Evolutionary conservation across 140 eudicot genomes (phyloP), one percentile per base, ranked within the genome.

Genomic region (Senecio squalidus): DNA sequence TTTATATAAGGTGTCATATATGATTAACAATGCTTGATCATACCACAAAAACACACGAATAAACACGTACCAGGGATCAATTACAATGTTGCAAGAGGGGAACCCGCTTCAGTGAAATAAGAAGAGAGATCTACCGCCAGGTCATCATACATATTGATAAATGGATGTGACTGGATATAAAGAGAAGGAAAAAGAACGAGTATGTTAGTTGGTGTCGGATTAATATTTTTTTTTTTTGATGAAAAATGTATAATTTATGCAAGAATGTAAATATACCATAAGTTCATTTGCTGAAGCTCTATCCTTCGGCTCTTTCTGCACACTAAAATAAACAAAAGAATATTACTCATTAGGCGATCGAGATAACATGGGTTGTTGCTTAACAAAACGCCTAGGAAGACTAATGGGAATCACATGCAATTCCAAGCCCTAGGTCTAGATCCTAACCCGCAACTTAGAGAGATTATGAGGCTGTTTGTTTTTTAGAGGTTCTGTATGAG

Each of bases 41-140:
- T n/a, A n/a, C n/a, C n/a, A 15, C 24, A 9, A 2, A n/a, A 5
- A 43, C 5, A 28, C n/a, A 26, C n/a, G 22, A 22, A 30, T 16
- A 13, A 18, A 36, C 13, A 48, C 73, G 44, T 76, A 80, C 84
- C 82, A 48, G 23, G 39, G 58, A 22, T 66, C 46, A 55, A 48
- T 61, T 76, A 86, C 72, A 86, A 73, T 49, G 95, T 83, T 29
- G 98, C 94, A 62, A 87, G 93, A n/a, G 98, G 83, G 55, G 96
- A 81, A 50, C 92, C 95, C 6, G 84, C 79, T 60, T 81, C 74
- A 14, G 77, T 92, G 86, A 92, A 87, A 85, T 92, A 92, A 56
- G 85, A 67, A 6, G 96, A 82, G 15, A 92, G 96, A 82, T 92
- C 98, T 44, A 52, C 51, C 50, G 47, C 22, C 17, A 1, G 48